A percentile compares a stretch with the other conserved stretches of the same genome.
Evolutionary conservation across 2,329 filamentous ascomycete species (phyloP).

Genomic region (Fusarium sp.): DNA sequence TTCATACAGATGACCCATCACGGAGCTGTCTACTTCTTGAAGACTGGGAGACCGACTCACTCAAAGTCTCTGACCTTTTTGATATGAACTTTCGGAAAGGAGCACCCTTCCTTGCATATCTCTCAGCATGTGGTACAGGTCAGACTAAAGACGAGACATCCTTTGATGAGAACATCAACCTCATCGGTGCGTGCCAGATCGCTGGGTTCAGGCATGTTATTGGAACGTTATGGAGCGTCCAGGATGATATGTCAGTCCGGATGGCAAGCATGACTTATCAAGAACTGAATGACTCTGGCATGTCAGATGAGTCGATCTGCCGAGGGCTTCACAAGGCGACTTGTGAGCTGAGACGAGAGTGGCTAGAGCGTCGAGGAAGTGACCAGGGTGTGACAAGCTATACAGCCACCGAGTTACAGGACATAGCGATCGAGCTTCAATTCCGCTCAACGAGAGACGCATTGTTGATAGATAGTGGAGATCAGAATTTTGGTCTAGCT

Average conservation of each 20-base stretch:
- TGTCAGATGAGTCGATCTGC: not conserved
- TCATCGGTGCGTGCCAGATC: not conserved
- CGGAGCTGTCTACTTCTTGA: not conserved
- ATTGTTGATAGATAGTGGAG: rapidly evolving
- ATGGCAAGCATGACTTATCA: constrained; percentile 1
- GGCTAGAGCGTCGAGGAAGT: not conserved
- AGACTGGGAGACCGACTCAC: not conserved
- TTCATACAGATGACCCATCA: not conserved
- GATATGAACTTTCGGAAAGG: not conserved
- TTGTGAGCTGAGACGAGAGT: not conserved
- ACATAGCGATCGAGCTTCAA: not conserved
- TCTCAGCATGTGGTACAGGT: not conserved
- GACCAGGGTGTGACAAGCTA: no score
- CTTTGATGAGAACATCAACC: constrained; percentile 3
- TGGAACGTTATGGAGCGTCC: not conserved
- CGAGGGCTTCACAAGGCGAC: not conserved
- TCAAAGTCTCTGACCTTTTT: not conserved
- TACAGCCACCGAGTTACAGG: not conserved
- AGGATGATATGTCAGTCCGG: not conserved
- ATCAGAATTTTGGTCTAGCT: not conserved
- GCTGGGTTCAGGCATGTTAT: constrained; percentile 1
- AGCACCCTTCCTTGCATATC: not conserved
- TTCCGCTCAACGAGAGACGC: not conserved
- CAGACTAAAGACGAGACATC: not conserved
- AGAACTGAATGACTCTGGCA: rapidly evolving